Percentiles rank a stretch among this genome's conserved stretches.
These are phyloP conservation scores for Ceratobasidium sp. DNA, from an alignment of 1,284 basidiomycete genomes.

Conservation along the genomic window DNA sequence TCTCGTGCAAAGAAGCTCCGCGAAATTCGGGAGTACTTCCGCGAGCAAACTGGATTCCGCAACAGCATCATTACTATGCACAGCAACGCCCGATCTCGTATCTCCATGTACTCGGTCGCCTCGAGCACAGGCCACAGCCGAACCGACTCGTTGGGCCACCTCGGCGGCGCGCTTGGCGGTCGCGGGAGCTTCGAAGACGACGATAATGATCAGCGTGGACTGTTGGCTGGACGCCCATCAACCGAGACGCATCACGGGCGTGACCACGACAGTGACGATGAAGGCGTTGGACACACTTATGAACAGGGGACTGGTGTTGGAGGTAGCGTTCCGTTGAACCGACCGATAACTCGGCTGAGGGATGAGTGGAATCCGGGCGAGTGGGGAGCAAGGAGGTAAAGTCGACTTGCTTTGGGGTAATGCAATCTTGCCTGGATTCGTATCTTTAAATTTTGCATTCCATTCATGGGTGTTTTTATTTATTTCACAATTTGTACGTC, in stretches of 20 bases:
- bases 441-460: neutral
- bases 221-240: constrained; percentile 2
- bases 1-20: constrained; percentile 57
- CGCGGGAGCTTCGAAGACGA: constrained; percentile 21
- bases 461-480: neutral
- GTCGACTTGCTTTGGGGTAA: neutral
- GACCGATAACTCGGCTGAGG: constrained; percentile 5
- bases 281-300: constrained; percentile 8
- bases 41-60: constrained; percentile 59
- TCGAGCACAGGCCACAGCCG: neutral
- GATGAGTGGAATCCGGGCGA: constrained; percentile 24
- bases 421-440: neutral
- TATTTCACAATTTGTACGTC: too few relatives aligned
- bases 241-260: neutral
- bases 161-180: constrained; percentile 16
- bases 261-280: constrained; percentile 29
- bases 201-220: constrained; percentile 4
- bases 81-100: constrained; percentile 46
- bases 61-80: constrained; percentile 55
- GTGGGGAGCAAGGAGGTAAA: constrained; percentile 19
- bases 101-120: constrained; percentile 39
- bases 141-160: constrained; percentile 8
- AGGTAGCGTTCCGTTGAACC: neutral
- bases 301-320: constrained; percentile 7
- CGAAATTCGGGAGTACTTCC: constrained; percentile 62